Conservation (phyloP, 2,329 filamentous ascomycete genomes). For the Botryotinia convoluta region DNA sequence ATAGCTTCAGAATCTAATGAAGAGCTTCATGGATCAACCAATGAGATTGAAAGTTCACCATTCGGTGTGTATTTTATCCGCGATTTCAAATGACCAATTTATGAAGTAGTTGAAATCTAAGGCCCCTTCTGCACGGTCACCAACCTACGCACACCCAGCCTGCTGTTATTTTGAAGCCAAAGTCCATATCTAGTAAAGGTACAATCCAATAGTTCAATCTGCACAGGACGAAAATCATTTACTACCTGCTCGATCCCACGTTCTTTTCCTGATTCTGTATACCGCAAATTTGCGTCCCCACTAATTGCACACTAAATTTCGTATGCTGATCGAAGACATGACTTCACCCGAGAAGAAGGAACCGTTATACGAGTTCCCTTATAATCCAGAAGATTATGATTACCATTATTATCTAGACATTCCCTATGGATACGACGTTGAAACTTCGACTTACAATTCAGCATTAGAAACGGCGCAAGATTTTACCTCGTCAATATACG, state of each 20-base stretch:
- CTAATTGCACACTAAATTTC: constrained; percentile 3
- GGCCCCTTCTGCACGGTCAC: constrained; percentile 11
- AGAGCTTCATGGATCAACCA: background rate
- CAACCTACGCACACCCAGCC: constrained; percentile 2
- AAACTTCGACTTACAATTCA: constrained; percentile 14
- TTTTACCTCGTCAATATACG: background rate
- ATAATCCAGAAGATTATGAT: constrained; percentile 6
- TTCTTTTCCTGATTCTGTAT: constrained; percentile 8
- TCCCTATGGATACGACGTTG: background rate
- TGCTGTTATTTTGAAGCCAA: background rate
- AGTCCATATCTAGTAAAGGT: constrained; percentile 11
- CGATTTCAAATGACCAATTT: background rate
- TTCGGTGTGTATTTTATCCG: constrained; percentile 3
- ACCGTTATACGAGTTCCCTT: constrained; percentile 4
- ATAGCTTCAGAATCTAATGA: background rate
- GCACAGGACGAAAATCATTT: background rate
- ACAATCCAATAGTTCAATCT: constrained; percentile 3
- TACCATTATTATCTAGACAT: constrained; percentile 18
- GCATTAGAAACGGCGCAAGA: background rate
- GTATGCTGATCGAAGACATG: constrained; percentile 3
- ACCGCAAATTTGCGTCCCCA: constrained; percentile 1
- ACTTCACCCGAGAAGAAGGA: background rate
- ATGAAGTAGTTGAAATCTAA: background rate
- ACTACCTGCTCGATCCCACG: background rate
- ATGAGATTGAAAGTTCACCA: background rate